Evolutionary conservation across 305 asterid species (phyloP).

Genomic region (Solanum hybrid): DNA sequence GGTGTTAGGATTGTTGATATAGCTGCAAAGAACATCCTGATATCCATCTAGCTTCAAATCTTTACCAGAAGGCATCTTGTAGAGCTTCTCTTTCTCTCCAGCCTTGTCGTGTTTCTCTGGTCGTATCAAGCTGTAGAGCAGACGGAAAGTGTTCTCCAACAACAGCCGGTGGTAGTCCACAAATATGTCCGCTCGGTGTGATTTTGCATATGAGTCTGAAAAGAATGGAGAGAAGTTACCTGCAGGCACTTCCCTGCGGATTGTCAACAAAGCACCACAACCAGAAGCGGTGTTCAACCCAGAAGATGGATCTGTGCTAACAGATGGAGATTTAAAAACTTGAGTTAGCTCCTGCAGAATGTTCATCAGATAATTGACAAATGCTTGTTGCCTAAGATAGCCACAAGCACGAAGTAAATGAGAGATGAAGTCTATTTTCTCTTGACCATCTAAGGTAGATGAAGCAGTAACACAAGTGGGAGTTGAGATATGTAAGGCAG

Average conservation of each 20-base stretch:
- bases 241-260: slow-evolving; percentile 92
- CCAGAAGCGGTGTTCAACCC: slow-evolving; percentile 71
- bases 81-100: slow-evolving; percentile 79
- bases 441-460: slow-evolving; percentile 50
- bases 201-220: slow-evolving; percentile 89
- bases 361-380: slow-evolving; percentile 91
- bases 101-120: slow-evolving; percentile 98
- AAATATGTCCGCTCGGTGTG: slow-evolving; percentile 88
- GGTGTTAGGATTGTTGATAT: slow-evolving; percentile 90
- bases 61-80: slow-evolving; percentile 55
- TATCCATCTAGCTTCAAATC: slow-evolving; percentile 96
- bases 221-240: slow-evolving; percentile 96
- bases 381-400: slow-evolving; percentile 77
- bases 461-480: slow-evolving; percentile 41
- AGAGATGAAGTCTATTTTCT: slow-evolving; percentile 54
- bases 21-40: slow-evolving; percentile 96
- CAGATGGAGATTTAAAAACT: slow-evolving; percentile 74
- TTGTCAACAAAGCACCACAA: slow-evolving; percentile 81
- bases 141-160: slow-evolving; percentile 87
- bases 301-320: slow-evolving; percentile 44
- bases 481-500: slow-evolving; percentile 34
- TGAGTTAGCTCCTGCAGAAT: slow-evolving; percentile 85
- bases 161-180: slow-evolving; percentile 81
- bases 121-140: slow-evolving; percentile 89
- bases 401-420: slow-evolving; percentile 74